Evolutionary conservation across 106 monocot genomes (phyloP).

Genomic region (Hemerocallis citrina): DNA sequence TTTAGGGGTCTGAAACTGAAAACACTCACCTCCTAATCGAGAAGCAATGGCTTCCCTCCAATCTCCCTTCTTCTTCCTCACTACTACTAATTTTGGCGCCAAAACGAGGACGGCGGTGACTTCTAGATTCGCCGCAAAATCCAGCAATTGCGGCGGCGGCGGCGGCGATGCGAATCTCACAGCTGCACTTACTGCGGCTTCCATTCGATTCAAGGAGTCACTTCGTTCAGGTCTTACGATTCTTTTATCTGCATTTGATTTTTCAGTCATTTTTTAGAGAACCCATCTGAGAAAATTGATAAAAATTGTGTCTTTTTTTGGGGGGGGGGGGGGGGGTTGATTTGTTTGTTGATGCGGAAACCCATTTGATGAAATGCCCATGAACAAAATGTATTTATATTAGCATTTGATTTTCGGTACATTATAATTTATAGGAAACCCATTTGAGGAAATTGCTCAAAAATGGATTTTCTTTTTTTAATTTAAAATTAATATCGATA

Average conservation of each 20-base stretch:
- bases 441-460: too few species aligned
- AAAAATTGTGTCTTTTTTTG: neutral
- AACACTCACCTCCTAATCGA: too few species aligned
- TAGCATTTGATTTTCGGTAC: too few species aligned
- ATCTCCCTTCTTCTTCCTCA: neutral
- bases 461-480: too few species aligned
- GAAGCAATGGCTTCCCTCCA: neutral
- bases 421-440: too few species aligned
- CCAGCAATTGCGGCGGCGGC: neutral
- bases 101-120: neutral
- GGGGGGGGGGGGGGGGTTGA: too few species aligned
- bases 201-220: conserved; percentile 60
- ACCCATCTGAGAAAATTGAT: neutral
- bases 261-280: neutral
- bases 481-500: too few species aligned
- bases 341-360: too few species aligned
- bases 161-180: conserved; percentile 19
- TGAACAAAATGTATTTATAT: too few species aligned
- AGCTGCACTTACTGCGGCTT: conserved; percentile 41
- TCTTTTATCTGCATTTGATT: neutral
- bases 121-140: conserved; percentile 1
- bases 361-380: too few species aligned
- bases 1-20: too few species aligned
- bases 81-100: too few species aligned
- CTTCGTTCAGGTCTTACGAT: conserved; percentile 45